Percentiles rank a stretch among this genome's conserved stretches.
Conservation (phyloP, 1,284 basidiomycete species). For the Pseudozyma flocculosa region DNA sequence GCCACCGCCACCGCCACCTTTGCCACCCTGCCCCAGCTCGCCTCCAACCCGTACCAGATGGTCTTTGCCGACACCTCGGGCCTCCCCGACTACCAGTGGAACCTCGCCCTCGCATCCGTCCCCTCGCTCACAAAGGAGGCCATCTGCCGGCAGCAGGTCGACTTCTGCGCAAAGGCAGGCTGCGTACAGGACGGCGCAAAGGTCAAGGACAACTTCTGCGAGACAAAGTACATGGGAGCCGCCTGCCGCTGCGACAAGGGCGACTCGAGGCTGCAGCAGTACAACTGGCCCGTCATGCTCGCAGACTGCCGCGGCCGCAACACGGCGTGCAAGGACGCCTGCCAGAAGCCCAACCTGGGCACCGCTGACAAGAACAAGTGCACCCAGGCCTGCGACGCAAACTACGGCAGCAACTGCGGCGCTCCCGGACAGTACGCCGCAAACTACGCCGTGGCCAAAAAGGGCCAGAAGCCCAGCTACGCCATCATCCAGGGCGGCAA, state of each 20-base stretch:
- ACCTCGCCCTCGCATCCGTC: slow-evolving; percentile 28
- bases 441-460: slow-evolving; percentile 44
- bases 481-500: slow-evolving; percentile 38
- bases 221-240: slow-evolving; percentile 40
- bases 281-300: slow-evolving; percentile 54
- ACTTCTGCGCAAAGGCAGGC: slow-evolving; percentile 46
- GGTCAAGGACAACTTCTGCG: slow-evolving; percentile 51
- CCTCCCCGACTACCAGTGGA: slow-evolving; percentile 24
- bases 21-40: slow-evolving; percentile 14
- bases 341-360: slow-evolving; percentile 34
- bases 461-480: slow-evolving; percentile 42
- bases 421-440: slow-evolving; percentile 48
- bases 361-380: slow-evolving; percentile 35
- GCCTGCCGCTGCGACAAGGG: slow-evolving; percentile 48
- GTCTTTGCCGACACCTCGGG: slow-evolving; percentile 27
- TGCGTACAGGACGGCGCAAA: slow-evolving; percentile 19
- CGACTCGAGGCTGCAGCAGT: slow-evolving; percentile 41
- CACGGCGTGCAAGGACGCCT: slow-evolving; percentile 40
- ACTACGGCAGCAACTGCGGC: slow-evolving; percentile 44
- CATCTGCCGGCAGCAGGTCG: slow-evolving; percentile 44
- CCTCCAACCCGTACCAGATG: slow-evolving; percentile 33
- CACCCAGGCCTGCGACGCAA: slow-evolving; percentile 29
- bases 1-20: slow-evolving; percentile 33
- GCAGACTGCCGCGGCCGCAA: slow-evolving; percentile 49
- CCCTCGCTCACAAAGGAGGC: slow-evolving; percentile 13